Conservation (phyloP, 495 filamentous ascomycete genomes). For the Penicillium riverlandense region DNA sequence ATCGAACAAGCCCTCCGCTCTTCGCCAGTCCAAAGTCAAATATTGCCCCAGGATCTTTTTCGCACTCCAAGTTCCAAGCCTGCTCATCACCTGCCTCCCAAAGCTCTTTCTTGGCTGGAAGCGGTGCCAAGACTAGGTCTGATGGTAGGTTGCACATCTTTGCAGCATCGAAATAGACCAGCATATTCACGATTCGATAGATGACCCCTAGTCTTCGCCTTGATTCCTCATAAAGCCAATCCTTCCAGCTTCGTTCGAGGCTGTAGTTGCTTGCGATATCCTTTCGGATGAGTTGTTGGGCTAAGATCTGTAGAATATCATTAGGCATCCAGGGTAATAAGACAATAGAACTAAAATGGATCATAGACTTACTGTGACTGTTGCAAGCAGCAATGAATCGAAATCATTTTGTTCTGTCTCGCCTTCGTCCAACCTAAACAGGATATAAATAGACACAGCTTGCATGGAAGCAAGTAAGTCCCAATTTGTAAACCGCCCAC, state of each 20-base stretch:
- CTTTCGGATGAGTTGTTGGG: constrained; percentile 9
- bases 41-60: constrained; percentile 12
- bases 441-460: constrained; percentile 34
- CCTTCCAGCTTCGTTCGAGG: constrained; percentile 26
- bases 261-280: constrained; percentile 3
- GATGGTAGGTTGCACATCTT: constrained; percentile 27
- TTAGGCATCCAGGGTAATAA: not conserved
- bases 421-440: constrained; percentile 35
- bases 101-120: constrained; percentile 39
- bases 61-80: constrained; percentile 24
- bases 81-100: constrained; percentile 38
- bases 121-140: constrained; percentile 33
- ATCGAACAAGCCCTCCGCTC: constrained; percentile 27
- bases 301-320: constrained; percentile 13
- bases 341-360: not conserved
- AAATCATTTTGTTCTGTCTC: constrained; percentile 36
- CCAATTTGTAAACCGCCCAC: constrained; percentile 24
- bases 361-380: constrained; percentile 26
- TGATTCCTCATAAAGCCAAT: constrained; percentile 41
- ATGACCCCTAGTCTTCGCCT: constrained; percentile 31
- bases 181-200: constrained; percentile 35
- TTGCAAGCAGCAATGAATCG: constrained; percentile 27
- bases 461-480: constrained; percentile 36
- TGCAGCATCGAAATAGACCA: constrained; percentile 39
- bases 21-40: constrained; percentile 27